These are phyloP conservation scores for Trypanosoma congolense DNA, from an alignment of 208 protist genomes.

Conservation along the genomic window DNA sequence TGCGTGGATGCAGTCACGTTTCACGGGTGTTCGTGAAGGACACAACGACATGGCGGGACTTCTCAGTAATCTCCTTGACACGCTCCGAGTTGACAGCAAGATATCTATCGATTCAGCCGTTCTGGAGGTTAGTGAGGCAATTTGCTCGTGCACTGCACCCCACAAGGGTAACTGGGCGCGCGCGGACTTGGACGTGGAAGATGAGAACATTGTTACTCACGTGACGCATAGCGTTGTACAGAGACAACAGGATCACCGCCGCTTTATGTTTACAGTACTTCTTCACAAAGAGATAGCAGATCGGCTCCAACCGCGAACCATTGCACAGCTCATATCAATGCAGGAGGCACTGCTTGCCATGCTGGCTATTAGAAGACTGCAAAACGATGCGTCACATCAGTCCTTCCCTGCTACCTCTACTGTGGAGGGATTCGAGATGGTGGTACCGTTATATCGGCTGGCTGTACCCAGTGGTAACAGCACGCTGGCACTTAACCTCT, in stretches of 20 bases:
- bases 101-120: constrained; percentile 65
- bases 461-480: neutral
- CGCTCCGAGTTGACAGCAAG: constrained; percentile 36
- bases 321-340: constrained; percentile 60
- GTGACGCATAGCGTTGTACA: constrained; percentile 58
- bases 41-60: constrained; percentile 2
- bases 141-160: constrained; percentile 18
- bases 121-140: constrained; percentile 35
- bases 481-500: neutral
- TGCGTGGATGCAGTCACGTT: constrained; percentile 15
- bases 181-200: constrained; percentile 58
- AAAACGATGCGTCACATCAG: constrained; percentile 56
- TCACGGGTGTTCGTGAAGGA: constrained; percentile 16
- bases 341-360: constrained; percentile 66
- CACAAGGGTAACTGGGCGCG: constrained; percentile 70
- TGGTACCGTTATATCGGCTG: constrained; percentile 17
- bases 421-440: constrained; percentile 11
- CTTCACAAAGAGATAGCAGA: constrained; percentile 27
- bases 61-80: constrained; percentile 24
- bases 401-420: constrained; percentile 3
- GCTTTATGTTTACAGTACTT: constrained; percentile 63
- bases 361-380: constrained; percentile 57
- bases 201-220: constrained; percentile 66
- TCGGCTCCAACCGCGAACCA: constrained; percentile 32
- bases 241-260: constrained; percentile 66